phyloP scores from a whole-genome alignment of 176 grass and related monocot species.

The Rhipidocladum racemiflorum region DNA sequence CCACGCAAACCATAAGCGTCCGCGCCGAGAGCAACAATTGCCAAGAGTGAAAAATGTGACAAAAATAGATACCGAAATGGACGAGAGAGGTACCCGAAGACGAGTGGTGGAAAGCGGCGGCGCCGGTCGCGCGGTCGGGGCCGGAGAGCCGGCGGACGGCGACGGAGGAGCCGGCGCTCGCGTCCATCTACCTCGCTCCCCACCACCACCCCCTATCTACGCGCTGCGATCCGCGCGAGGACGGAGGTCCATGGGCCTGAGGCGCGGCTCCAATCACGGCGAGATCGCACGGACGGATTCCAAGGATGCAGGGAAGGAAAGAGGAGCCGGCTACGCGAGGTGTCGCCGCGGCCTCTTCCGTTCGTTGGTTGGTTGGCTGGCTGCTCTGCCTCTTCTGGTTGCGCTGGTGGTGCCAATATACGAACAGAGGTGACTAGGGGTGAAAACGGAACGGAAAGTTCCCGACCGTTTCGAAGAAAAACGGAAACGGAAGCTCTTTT shows the following conservation, averaged over 20 bases:
- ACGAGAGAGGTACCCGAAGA: conserved; percentile 45
- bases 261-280: neutral
- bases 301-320: conserved; percentile 1
- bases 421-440: no score
- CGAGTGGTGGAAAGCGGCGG: conserved; percentile 57
- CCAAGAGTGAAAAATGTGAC: neutral
- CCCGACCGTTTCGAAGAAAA: no score
- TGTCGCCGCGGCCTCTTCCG: conserved; percentile 37
- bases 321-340: conserved; percentile 9
- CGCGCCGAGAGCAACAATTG: neutral
- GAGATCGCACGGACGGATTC: conserved; percentile 34
- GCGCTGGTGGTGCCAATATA: neutral
- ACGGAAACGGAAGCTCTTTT: no score
- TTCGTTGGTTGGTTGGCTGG: conserved; percentile 33
- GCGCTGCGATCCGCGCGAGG: conserved; percentile 17
- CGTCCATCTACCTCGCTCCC: conserved; percentile 39
- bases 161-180: conserved; percentile 54
- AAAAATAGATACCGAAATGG: neutral
- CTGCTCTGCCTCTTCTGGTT: conserved; percentile 28
- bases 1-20: conserved; percentile 26
- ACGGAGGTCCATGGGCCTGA: conserved; percentile 23
- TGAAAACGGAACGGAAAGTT: no score
- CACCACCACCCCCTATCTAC: neutral
- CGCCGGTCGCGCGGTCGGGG: conserved; percentile 39
- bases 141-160: conserved; percentile 52